Conservation (phyloP, 2,329 filamentous ascomycete species). For the Hypoxylon sp. region DNA sequence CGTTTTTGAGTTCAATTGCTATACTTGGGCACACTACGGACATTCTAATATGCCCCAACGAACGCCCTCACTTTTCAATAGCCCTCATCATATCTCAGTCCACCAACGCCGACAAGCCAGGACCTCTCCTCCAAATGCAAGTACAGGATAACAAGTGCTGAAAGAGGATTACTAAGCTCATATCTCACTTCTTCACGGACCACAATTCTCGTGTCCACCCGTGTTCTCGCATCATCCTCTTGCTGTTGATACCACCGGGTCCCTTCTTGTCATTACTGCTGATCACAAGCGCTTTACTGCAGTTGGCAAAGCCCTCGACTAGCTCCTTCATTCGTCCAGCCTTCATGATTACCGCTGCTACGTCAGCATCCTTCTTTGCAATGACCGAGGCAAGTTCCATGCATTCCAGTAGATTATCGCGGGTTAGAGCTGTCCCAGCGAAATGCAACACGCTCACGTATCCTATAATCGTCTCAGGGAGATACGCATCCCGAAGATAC, state of each 20-base stretch:
- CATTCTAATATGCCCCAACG: conserved; percentile 25
- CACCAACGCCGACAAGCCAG: conserved; percentile 37
- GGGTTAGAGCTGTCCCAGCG: conserved; percentile 79
- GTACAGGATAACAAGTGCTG: conserved; percentile 13
- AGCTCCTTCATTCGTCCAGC: conserved; percentile 81
- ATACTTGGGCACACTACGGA: conserved; percentile 22
- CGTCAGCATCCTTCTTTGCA: conserved; percentile 77
- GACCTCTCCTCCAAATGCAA: conserved; percentile 32
- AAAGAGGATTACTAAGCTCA: conserved; percentile 1
- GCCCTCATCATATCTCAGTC: conserved; percentile 32
- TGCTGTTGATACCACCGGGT: conserved; percentile 67
- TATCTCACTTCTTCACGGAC: conserved; percentile 65
- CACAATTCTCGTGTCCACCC: conserved; percentile 76
- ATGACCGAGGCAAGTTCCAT: conserved; percentile 88
- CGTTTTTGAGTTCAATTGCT: conserved; percentile 14
- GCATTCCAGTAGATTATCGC: conserved; percentile 83
- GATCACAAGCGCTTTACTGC: conserved; percentile 79
- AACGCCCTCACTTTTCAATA: conserved; percentile 37
- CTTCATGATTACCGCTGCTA: conserved; percentile 75
- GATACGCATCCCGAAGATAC: conserved; percentile 80
- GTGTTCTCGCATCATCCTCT: conserved; percentile 73
- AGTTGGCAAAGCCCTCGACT: conserved; percentile 81
- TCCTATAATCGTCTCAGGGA: conserved; percentile 88
- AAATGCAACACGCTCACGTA: conserved; percentile 87
- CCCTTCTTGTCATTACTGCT: conserved; percentile 69